phyloP scores from a whole-genome alignment of 371 early-diverging fungal genomes.

The Chytridium lagenaria region DNA sequence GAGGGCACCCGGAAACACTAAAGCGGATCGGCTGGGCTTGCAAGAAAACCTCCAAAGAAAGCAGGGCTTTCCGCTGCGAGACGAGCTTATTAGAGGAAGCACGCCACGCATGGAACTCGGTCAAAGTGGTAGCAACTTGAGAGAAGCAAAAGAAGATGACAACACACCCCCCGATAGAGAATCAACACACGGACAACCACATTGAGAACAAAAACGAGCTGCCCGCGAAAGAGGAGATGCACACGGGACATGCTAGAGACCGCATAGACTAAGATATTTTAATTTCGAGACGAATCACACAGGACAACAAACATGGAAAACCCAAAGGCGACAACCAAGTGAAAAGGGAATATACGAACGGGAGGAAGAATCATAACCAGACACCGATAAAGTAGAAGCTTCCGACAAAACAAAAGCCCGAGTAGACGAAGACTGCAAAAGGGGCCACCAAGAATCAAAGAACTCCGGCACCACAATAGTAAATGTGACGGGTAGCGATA shows the following conservation, averaged over 20 bases:
- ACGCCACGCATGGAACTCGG: too few species aligned
- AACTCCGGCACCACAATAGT: background rate
- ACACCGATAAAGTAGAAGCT: background rate
- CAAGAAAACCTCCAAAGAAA: too few species aligned
- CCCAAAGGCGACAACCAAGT: background rate
- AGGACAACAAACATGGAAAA: background rate
- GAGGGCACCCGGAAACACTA: too few species aligned
- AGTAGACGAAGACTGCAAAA: background rate
- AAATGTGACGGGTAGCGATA: background rate
- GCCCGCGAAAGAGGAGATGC: background rate
- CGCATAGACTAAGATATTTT: background rate
- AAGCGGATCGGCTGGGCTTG: too few species aligned
- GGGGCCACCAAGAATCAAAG: constrained; percentile 19
- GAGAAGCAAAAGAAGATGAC: too few species aligned
- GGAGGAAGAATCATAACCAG: background rate
- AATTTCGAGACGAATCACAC: too few species aligned
- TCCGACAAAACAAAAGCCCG: background rate
- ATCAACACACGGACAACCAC: background rate
- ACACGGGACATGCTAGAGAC: background rate
- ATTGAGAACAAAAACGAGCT: background rate
- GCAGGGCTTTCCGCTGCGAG: too few species aligned
- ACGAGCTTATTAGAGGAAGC: too few species aligned
- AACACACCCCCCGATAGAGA: too few species aligned
- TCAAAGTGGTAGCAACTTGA: too few species aligned
- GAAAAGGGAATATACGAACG: background rate